A percentile compares a stretch with the other conserved stretches of the same genome.
These are phyloP conservation scores for Globisporangium barbulae DNA, from an alignment of 352 stramenopile species.

Conservation along the genomic window DNA sequence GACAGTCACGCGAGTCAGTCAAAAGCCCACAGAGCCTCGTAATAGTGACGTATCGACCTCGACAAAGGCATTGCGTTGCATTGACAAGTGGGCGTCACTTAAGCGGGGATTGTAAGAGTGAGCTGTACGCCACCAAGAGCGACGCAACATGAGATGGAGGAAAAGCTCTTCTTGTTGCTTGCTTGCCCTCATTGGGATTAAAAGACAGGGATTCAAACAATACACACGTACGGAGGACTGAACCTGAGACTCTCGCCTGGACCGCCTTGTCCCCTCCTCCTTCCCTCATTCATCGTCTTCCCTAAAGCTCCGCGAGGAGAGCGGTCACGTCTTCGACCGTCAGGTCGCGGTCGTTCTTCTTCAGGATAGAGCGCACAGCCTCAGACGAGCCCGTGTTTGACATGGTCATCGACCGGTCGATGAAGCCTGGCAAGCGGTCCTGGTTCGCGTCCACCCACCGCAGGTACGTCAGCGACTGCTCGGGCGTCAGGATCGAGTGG, in stretches of 20 bases:
- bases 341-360: constrained; percentile 81
- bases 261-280: background rate
- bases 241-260: too few relatives aligned
- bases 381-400: constrained; percentile 55
- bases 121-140: background rate
- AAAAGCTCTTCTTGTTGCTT: background rate
- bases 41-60: background rate
- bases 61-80: too few relatives aligned
- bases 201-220: constrained; percentile 2
- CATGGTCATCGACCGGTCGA: constrained; percentile 60
- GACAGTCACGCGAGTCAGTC: background rate
- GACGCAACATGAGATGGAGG: background rate
- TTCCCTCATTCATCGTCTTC: background rate
- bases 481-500: constrained; percentile 81
- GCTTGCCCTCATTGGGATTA: background rate
- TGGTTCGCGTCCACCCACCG: constrained; percentile 83
- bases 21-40: too few relatives aligned
- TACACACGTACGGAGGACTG: constrained; percentile 1
- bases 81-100: background rate
- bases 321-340: constrained; percentile 85
- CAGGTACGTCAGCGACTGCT: constrained; percentile 82
- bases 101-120: constrained; percentile 1
- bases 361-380: constrained; percentile 69
- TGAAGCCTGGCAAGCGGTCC: constrained; percentile 54
- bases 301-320: constrained; percentile 61